phyloP scores from a whole-genome alignment of 257 asterid genomes.

The Plantago ovata region DNA sequence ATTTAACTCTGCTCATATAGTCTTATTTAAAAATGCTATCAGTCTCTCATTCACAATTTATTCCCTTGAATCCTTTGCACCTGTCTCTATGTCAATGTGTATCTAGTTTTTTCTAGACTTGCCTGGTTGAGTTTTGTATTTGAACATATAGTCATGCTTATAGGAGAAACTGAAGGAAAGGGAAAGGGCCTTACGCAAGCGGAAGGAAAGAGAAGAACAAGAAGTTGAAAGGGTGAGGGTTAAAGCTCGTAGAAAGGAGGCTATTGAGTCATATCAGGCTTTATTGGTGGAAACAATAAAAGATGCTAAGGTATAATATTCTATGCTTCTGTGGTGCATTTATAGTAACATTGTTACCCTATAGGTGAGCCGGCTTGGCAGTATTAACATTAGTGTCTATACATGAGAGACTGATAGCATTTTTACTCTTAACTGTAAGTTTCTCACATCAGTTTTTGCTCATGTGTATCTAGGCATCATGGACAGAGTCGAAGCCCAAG shows the following conservation, averaged over 20 bases:
- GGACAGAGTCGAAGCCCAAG: conserved; percentile 88
- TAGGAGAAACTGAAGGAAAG: conserved; percentile 94
- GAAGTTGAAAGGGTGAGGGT: conserved; percentile 96
- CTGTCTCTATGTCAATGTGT: neutral
- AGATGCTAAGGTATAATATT: conserved; percentile 78
- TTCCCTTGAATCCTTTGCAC: neutral
- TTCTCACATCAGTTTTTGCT: conserved; percentile 9
- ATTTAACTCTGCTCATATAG: neutral
- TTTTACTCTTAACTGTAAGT: neutral
- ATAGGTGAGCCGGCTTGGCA: neutral
- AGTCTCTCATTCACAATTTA: too few relatives aligned
- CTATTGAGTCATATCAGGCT: conserved; percentile 87
- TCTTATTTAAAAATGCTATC: too few relatives aligned
- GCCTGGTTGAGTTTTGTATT: neutral
- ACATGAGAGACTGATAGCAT: neutral
- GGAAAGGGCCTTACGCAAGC: conserved; percentile 76
- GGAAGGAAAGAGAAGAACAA: conserved; percentile 98
- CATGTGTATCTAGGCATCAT: conserved; percentile 63
- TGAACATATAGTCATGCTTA: conserved; percentile 15
- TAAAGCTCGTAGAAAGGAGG: conserved; percentile 94
- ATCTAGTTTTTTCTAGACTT: conserved; percentile 13
- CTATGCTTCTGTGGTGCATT: conserved; percentile 3
- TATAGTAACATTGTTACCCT: conserved; percentile 1
- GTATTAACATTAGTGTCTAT: conserved; percentile 2
- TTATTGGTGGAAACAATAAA: conserved; percentile 89